Percentiles rank a stretch among this genome's conserved stretches.
phyloP scores from a whole-genome alignment of 371 early-diverging fungal genomes.

The Caulochytrium protostelioides region DNA sequence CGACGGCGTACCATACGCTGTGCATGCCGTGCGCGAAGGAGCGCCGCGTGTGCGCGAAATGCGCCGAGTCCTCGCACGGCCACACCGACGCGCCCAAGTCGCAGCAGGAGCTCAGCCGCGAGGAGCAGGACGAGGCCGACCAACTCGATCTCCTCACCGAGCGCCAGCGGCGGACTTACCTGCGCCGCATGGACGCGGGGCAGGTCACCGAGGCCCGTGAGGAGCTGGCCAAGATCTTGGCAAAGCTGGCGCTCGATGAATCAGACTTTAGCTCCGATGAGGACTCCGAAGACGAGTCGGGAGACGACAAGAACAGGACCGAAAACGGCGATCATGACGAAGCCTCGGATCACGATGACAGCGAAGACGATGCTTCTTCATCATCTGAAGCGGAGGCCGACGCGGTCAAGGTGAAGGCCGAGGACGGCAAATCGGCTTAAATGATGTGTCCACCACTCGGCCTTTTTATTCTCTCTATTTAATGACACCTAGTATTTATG shows the following conservation, averaged over 20 bases:
- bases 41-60: slow-evolving; percentile 81
- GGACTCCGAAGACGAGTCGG: slow-evolving; percentile 24
- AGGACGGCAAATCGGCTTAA: too few species aligned
- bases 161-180: slow-evolving; percentile 62
- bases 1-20: slow-evolving; percentile 84
- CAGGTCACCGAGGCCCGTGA: not conserved
- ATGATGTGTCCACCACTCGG: too few species aligned
- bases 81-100: slow-evolving; percentile 29
- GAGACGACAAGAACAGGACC: slow-evolving; percentile 5
- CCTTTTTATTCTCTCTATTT: too few species aligned
- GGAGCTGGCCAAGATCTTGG: not conserved
- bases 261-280: too few species aligned
- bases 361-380: too few species aligned
- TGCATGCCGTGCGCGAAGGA: slow-evolving; percentile 63
- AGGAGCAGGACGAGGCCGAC: slow-evolving; percentile 47
- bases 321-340: slow-evolving; percentile 2
- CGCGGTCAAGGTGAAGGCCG: too few species aligned
- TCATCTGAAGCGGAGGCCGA: too few species aligned
- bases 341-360: slow-evolving; percentile 7
- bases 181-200: slow-evolving; percentile 56
- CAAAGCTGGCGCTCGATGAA: too few species aligned
- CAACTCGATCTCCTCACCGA: slow-evolving; percentile 51
- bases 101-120: slow-evolving; percentile 30
- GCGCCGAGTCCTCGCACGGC: slow-evolving; percentile 29
- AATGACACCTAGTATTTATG: too few species aligned